phyloP scores from a whole-genome alignment of 139 green algal genomes.

The Picochlorum sp. region DNA sequence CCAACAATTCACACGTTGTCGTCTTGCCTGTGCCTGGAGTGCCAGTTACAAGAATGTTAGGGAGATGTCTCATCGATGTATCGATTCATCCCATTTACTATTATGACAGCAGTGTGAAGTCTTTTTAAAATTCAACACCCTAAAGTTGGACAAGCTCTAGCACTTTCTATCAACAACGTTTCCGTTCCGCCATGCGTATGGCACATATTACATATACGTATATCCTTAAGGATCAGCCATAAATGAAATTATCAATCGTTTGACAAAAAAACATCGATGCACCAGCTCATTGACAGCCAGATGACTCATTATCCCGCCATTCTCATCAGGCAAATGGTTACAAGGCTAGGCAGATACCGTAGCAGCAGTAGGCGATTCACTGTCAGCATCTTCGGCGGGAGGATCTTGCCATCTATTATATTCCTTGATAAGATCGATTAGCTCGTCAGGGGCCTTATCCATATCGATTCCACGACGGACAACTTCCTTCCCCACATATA shows the following conservation, averaged over 20 bases:
- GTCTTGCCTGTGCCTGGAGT: constrained; percentile 95
- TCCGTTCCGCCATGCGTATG: too few relatives aligned
- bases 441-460: constrained; percentile 68
- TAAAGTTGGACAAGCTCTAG: too few relatives aligned
- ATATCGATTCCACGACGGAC: constrained; percentile 76
- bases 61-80: too few relatives aligned
- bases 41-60: constrained; percentile 88
- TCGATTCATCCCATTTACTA: too few relatives aligned
- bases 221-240: too few relatives aligned
- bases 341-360: not conserved
- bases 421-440: constrained; percentile 95
- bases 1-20: constrained; percentile 52
- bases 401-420: constrained; percentile 1
- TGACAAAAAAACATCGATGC: too few relatives aligned
- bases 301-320: not conserved
- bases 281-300: too few relatives aligned
- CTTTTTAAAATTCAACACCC: too few relatives aligned
- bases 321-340: not conserved
- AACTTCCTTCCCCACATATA: constrained; percentile 99
- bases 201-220: too few relatives aligned
- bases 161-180: too few relatives aligned
- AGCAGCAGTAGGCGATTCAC: constrained; percentile 3
- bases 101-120: too few relatives aligned
- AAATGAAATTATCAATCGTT: too few relatives aligned
- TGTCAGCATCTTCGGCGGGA: constrained; percentile 34